Evolutionary conservation across 768 basidiomycete genomes (phyloP).

Genomic region (Suillus brevipes): DNA sequence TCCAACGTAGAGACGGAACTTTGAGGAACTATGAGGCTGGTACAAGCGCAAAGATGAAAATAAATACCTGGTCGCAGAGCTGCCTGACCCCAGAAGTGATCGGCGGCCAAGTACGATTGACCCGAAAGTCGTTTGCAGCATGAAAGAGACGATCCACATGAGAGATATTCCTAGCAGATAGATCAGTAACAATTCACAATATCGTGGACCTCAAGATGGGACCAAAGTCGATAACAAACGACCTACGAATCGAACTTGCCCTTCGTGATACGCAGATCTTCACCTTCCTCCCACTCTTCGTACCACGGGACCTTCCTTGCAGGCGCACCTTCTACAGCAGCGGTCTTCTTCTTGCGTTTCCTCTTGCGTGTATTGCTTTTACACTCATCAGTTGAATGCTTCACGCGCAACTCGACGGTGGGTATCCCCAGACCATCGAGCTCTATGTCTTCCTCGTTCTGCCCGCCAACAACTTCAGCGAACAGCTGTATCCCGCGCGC

Average conservation of each 20-base stretch:
- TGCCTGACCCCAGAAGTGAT: conserved; percentile 33
- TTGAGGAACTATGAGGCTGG: not conserved
- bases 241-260: conserved; percentile 54
- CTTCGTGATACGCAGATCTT: conserved; percentile 44
- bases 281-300: conserved; percentile 70
- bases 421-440: conserved; percentile 67
- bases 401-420: conserved; percentile 54
- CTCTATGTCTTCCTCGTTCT: conserved; percentile 51
- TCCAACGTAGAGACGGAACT: conserved; percentile 67
- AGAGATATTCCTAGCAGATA: conserved; percentile 38
- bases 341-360: conserved; percentile 41
- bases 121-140: conserved; percentile 58
- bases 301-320: conserved; percentile 51
- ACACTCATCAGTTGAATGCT: conserved; percentile 55
- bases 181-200: conserved; percentile 1
- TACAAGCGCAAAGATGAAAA: not conserved
- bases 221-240: not conserved
- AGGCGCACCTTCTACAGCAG: conserved; percentile 19
- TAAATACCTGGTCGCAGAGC: conserved; percentile 66
- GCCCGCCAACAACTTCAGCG: conserved; percentile 34
- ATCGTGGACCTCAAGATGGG: conserved; percentile 7
- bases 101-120: conserved; percentile 40
- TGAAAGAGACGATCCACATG: conserved; percentile 57
- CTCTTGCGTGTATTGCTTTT: conserved; percentile 58
- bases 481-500: conserved; percentile 58